These are phyloP conservation scores for Globisporangium recalcitrans DNA, from an alignment of 352 stramenopile species.

Conservation along the genomic window DNA sequence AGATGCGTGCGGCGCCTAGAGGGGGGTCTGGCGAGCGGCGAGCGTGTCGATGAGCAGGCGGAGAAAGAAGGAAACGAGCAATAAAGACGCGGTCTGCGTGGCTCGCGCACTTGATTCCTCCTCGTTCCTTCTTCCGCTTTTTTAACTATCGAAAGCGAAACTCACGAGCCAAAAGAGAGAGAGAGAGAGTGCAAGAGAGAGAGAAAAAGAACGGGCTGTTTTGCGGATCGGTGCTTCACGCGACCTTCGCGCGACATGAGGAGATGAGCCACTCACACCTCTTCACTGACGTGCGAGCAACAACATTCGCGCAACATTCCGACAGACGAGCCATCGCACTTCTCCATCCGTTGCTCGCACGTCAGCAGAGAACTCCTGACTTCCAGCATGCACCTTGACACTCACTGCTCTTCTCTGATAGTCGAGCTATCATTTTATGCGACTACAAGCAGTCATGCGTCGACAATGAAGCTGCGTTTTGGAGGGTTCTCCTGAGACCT, in stretches of 20 bases:
- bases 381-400: background rate
- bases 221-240: slow-evolving; percentile 6
- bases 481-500: background rate
- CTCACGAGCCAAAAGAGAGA: background rate
- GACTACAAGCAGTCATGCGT: background rate
- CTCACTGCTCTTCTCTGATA: too few relatives aligned
- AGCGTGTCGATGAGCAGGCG: background rate
- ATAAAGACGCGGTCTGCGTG: slow-evolving; percentile 2
- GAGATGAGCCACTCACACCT: background rate
- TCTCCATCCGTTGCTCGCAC: background rate
- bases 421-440: background rate
- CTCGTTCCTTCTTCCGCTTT: background rate
- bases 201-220: slow-evolving; percentile 14
- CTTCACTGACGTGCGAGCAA: background rate
- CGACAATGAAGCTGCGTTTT: background rate
- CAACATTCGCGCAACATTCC: slow-evolving; percentile 18
- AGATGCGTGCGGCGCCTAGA: background rate
- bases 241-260: slow-evolving; percentile 19
- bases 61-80: background rate
- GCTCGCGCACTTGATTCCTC: slow-evolving; percentile 7
- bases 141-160: slow-evolving; percentile 8
- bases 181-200: background rate
- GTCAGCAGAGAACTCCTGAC: background rate
- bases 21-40: background rate
- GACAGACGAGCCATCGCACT: background rate